Evolutionary conservation across 2,329 filamentous ascomycete genomes (phyloP).

Genomic region (Aaosphaeria arxii): DNA sequence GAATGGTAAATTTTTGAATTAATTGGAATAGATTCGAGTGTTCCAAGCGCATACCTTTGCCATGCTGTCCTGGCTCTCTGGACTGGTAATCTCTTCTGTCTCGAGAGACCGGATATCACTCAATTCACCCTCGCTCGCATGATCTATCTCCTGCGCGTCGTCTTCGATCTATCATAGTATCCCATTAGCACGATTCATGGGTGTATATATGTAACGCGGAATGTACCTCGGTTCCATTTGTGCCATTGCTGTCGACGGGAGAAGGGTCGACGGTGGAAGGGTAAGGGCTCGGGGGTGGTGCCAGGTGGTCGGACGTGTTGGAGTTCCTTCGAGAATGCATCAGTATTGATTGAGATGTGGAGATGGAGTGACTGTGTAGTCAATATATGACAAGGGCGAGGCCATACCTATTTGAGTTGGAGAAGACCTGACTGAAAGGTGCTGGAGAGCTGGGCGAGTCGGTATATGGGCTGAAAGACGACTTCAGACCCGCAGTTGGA

Average conservation of each 20-base stretch:
- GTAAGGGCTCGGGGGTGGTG: slow-evolving; percentile 50
- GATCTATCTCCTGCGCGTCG: slow-evolving; percentile 61
- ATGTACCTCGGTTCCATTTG: slow-evolving; percentile 66
- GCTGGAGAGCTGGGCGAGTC: slow-evolving; percentile 51
- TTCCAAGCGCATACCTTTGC: slow-evolving; percentile 21
- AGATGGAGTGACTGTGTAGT: not conserved
- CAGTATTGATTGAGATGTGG: slow-evolving; percentile 12
- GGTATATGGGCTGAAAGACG: slow-evolving; percentile 50
- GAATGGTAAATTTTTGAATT: not conserved
- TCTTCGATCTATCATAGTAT: slow-evolving; percentile 62
- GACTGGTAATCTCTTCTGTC: slow-evolving; percentile 34
- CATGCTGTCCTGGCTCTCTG: slow-evolving; percentile 28
- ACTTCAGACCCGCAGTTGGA: slow-evolving; percentile 37
- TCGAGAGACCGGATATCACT: slow-evolving; percentile 37
- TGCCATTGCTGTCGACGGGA: slow-evolving; percentile 81
- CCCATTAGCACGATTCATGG: slow-evolving; percentile 18
- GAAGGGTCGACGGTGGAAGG: slow-evolving; percentile 72
- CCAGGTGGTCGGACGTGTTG: slow-evolving; percentile 45
- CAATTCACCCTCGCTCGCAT: slow-evolving; percentile 36
- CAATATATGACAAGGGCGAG: slow-evolving; percentile 32
- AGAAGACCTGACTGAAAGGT: slow-evolving; percentile 41
- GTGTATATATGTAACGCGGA: not conserved
- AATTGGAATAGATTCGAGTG: slow-evolving; percentile 2
- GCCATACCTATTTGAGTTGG: slow-evolving; percentile 45
- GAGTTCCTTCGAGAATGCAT: slow-evolving; percentile 41